Conservation (phyloP, 306 rosid species). For the Dalbergia cochinchinensis region DNA sequence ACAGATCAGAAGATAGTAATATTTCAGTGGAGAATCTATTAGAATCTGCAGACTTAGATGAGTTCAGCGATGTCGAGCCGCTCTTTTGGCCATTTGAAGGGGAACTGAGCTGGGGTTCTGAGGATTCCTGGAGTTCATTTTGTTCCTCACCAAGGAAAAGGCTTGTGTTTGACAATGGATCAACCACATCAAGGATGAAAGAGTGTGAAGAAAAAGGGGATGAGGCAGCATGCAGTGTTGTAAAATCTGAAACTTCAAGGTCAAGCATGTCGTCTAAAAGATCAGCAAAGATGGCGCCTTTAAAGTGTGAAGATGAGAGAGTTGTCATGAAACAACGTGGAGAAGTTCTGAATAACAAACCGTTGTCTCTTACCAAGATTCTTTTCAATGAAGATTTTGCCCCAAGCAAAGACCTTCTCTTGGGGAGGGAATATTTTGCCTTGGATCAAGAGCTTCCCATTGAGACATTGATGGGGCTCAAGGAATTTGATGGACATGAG, state of each 20-base stretch:
- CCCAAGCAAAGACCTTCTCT: slow-evolving; percentile 26
- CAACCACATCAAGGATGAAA: slow-evolving; percentile 34
- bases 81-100: slow-evolving; percentile 67
- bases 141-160: slow-evolving; percentile 55
- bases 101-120: slow-evolving; percentile 46
- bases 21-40: slow-evolving; percentile 28
- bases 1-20: slow-evolving; percentile 4
- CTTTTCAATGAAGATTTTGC: slow-evolving; percentile 16
- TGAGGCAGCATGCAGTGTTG: slow-evolving; percentile 6
- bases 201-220: slow-evolving; percentile 13
- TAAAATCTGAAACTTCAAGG: slow-evolving; percentile 46
- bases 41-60: slow-evolving; percentile 36
- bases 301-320: slow-evolving; percentile 19
- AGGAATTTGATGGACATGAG: slow-evolving; percentile 67
- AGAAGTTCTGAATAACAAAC: slow-evolving; percentile 9
- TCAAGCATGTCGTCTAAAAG: slow-evolving; percentile 37
- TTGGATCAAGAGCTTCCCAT: slow-evolving; percentile 48
- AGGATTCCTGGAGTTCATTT: slow-evolving; percentile 51
- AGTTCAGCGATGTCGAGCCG: slow-evolving; percentile 48
- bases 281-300: slow-evolving; percentile 26
- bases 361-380: neutral
- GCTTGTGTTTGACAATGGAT: slow-evolving; percentile 28
- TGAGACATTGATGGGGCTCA: slow-evolving; percentile 65
- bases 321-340: neutral
- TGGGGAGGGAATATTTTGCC: slow-evolving; percentile 42